Percentiles rank a stretch among this genome's conserved stretches.
phyloP scores from a whole-genome alignment of 2,329 filamentous ascomycete species.

The Diaporthe sp. region DNA sequence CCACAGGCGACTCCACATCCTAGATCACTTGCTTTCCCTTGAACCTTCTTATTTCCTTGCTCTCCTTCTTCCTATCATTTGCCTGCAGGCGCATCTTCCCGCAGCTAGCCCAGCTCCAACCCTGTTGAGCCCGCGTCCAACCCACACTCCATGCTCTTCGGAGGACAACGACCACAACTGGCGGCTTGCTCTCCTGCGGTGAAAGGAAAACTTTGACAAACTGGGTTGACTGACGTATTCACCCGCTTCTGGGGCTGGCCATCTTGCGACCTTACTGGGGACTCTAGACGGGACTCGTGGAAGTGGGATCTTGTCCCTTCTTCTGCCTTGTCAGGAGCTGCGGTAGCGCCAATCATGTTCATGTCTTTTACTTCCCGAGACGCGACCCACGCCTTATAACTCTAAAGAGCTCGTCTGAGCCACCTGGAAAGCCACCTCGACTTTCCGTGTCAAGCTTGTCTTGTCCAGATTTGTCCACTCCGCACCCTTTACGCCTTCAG shows the following conservation, averaged over 20 bases:
- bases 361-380: conserved; percentile 48
- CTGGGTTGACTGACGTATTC: conserved; percentile 52
- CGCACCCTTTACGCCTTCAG: conserved; percentile 15
- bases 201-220: conserved; percentile 47
- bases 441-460: conserved; percentile 27
- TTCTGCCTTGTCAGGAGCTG: conserved; percentile 41
- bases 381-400: conserved; percentile 52
- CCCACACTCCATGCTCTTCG: conserved; percentile 45
- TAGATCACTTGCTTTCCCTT: conserved; percentile 33
- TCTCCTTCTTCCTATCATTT: conserved; percentile 37
- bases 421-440: conserved; percentile 32
- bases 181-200: conserved; percentile 48
- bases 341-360: conserved; percentile 56
- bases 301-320: conserved; percentile 38
- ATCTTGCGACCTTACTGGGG: conserved; percentile 23
- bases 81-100: conserved; percentile 48
- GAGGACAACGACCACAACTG: conserved; percentile 51
- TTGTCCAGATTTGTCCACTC: conserved; percentile 15
- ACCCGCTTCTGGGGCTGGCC: conserved; percentile 38
- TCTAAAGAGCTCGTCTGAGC: conserved; percentile 33
- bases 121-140: conserved; percentile 41
- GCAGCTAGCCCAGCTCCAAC: conserved; percentile 48
- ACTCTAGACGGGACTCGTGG: conserved; percentile 39
- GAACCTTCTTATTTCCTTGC: conserved; percentile 35
- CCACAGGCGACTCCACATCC: conserved; percentile 25